Evolutionary conservation across 139 green algal genomes (phyloP).

Genomic region (Axilococcus clingmanii): DNA sequence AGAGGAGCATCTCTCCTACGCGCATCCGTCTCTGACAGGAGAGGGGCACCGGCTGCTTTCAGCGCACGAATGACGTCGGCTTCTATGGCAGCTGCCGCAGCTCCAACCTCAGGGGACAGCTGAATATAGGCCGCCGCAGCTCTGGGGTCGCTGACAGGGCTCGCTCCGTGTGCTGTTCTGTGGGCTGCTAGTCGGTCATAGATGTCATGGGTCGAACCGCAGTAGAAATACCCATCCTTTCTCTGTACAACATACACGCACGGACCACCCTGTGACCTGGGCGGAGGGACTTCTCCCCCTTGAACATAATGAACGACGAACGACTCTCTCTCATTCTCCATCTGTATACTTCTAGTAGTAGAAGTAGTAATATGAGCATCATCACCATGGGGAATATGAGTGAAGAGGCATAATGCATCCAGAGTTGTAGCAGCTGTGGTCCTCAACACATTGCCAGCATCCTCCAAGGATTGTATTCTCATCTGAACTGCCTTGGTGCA

Average conservation of each 20-base stretch:
- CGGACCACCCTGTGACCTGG: slow-evolving; percentile 10
- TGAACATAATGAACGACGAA: slow-evolving; percentile 11
- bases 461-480: too few relatives aligned
- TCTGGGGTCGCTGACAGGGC: slow-evolving; percentile 9
- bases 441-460: neutral
- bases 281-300: slow-evolving; percentile 23
- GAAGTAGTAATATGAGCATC: neutral
- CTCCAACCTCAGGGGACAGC: slow-evolving; percentile 5
- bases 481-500: too few relatives aligned
- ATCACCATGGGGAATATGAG: neutral
- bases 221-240: slow-evolving; percentile 40
- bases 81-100: slow-evolving; percentile 25
- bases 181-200: slow-evolving; percentile 19
- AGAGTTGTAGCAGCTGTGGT: neutral
- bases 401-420: neutral
- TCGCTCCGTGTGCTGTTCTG: neutral
- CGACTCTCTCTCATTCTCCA: neutral
- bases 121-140: slow-evolving; percentile 33
- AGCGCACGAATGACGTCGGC: slow-evolving; percentile 18
- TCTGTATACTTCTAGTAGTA: neutral
- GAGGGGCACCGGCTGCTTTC: slow-evolving; percentile 17
- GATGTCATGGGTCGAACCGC: slow-evolving; percentile 38
- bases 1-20: slow-evolving; percentile 3
- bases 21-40: slow-evolving; percentile 21
- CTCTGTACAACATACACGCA: slow-evolving; percentile 47